These are phyloP conservation scores for Chalciporus pseudorubinellus DNA, from an alignment of 768 basidiomycete species.

Conservation along the genomic window DNA sequence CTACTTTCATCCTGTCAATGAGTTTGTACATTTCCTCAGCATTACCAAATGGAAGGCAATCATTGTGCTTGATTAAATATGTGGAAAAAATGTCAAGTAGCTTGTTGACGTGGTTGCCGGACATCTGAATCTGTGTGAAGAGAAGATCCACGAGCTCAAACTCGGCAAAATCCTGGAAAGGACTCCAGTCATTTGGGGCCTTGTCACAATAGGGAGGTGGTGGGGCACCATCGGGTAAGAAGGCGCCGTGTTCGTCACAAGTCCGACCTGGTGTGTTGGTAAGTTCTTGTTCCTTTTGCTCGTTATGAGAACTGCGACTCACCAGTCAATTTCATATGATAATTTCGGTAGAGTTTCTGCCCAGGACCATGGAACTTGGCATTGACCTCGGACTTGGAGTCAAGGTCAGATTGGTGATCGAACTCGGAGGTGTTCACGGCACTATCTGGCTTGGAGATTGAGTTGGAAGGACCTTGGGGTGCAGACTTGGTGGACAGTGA, in stretches of 20 bases:
- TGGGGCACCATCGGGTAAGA: constrained; percentile 8
- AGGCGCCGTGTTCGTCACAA: not conserved
- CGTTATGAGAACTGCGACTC: not conserved
- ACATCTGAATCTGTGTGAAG: not conserved
- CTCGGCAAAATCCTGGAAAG: not conserved
- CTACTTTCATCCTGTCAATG: too few species aligned
- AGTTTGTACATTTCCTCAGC: too few species aligned
- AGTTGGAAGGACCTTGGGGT: too few species aligned
- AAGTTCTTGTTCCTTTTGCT: too few species aligned
- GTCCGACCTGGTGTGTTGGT: not conserved
- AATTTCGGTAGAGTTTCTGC: constrained; percentile 6
- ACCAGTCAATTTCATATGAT: constrained; percentile 2
- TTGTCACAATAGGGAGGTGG: not conserved
- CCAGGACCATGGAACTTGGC: not conserved
- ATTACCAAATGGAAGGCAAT: too few species aligned
- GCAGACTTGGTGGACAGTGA: too few species aligned
- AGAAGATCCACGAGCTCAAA: constrained; percentile 7
- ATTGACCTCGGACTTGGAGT: not conserved
- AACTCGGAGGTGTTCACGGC: too few species aligned
- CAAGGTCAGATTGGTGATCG: too few species aligned
- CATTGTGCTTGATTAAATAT: not conserved
- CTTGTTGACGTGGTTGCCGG: not conserved
- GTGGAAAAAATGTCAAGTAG: not conserved
- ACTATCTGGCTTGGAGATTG: too few species aligned
- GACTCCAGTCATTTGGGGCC: not conserved